Conservation (phyloP, 192 early-diverging fungal species). For the Umbelopsis isabellina region DNA sequence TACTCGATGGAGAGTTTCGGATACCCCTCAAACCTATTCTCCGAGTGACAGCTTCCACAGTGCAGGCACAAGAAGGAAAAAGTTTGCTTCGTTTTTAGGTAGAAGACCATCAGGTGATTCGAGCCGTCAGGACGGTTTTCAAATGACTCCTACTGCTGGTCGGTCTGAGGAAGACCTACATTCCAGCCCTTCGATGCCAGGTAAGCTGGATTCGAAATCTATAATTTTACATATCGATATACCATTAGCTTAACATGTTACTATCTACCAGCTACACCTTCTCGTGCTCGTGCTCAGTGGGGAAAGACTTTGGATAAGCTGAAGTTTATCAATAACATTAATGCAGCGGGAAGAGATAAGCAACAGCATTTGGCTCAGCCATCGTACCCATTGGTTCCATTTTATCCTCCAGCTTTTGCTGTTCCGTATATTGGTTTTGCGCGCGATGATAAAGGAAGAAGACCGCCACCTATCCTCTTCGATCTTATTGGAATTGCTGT, state of each 20-base stretch:
- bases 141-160: background rate
- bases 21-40: background rate
- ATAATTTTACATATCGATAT: background rate
- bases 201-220: constrained; percentile 9
- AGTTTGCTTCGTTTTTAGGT: background rate
- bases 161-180: background rate
- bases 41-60: background rate
- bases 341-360: background rate
- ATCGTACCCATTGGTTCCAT: constrained; percentile 22
- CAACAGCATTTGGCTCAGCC: constrained; percentile 14
- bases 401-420: constrained; percentile 29
- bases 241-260: background rate
- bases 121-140: background rate
- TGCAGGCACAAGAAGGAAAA: background rate
- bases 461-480: constrained; percentile 10
- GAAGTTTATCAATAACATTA: constrained; percentile 24
- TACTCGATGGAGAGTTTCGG: background rate
- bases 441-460: constrained; percentile 29
- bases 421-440: constrained; percentile 27
- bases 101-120: background rate
- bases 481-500: constrained; percentile 22
- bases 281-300: constrained; percentile 31
- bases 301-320: constrained; percentile 38
- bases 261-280: background rate
- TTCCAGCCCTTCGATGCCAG: background rate